phyloP scores from a whole-genome alignment of 1,284 basidiomycete genomes.

The Exobasidium cylindrosporum region DNA sequence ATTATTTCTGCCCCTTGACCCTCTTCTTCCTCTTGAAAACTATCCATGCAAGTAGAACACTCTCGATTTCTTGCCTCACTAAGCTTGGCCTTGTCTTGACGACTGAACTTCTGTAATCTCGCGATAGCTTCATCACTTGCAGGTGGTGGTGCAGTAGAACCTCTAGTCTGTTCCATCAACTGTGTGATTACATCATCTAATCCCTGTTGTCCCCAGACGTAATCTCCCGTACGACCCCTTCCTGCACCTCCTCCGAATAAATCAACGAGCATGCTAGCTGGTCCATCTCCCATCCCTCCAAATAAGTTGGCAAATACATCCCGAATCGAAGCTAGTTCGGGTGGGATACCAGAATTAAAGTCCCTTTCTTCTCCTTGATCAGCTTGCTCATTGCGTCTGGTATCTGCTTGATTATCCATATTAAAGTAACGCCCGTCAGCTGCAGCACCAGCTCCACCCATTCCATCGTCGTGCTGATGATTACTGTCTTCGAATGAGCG shows the following conservation, averaged over 20 bases:
- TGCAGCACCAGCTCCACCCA: conserved; percentile 44
- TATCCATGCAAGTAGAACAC: conserved; percentile 48
- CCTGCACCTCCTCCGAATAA: conserved; percentile 27
- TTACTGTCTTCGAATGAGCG: conserved; percentile 6
- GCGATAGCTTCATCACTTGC: conserved; percentile 39
- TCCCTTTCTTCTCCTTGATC: neutral
- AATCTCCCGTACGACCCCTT: conserved; percentile 38
- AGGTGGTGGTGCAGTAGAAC: conserved; percentile 35
- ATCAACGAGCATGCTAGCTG: conserved; percentile 27
- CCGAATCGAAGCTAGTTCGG: conserved; percentile 34
- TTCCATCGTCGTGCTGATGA: conserved; percentile 33
- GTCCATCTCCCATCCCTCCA: conserved; percentile 24
- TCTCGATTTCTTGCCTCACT: conserved; percentile 36
- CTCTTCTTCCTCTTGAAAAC: conserved; percentile 22
- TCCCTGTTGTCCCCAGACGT: conserved; percentile 39
- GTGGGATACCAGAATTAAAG: conserved; percentile 21
- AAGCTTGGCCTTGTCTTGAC: conserved; percentile 21
- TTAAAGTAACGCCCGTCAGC: conserved; percentile 45
- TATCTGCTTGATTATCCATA: conserved; percentile 27
- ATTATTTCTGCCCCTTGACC: neutral
- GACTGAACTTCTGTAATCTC: conserved; percentile 31
- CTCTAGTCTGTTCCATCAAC: conserved; percentile 47
- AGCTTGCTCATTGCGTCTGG: neutral
- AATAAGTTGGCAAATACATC: conserved; percentile 38
- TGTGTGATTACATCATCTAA: conserved; percentile 48